These are phyloP conservation scores for Phytophthora syringae DNA, from an alignment of 352 stramenopile species.

Conservation along the genomic window DNA sequence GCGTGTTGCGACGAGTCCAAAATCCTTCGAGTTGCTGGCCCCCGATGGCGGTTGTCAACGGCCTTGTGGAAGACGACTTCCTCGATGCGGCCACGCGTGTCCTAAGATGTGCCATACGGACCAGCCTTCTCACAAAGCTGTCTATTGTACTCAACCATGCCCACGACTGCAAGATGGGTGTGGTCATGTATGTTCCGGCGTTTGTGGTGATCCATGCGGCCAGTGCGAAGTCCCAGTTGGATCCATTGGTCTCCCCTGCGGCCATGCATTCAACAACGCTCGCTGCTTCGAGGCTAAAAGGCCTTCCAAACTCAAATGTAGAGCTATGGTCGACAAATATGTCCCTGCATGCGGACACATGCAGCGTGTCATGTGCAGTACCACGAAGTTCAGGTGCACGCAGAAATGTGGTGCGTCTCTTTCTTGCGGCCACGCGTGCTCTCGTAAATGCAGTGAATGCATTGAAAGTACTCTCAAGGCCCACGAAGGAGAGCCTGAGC, in stretches of 20 bases:
- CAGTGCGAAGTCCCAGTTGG: slow-evolving; percentile 51
- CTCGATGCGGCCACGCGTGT: slow-evolving; percentile 54
- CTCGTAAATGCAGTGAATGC: slow-evolving; percentile 41
- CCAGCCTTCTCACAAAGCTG: slow-evolving; percentile 46
- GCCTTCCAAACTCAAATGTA: slow-evolving; percentile 32
- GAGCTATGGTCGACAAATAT: slow-evolving; percentile 31
- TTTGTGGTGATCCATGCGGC: slow-evolving; percentile 69
- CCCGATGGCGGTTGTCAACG: slow-evolving; percentile 80
- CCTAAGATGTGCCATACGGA: slow-evolving; percentile 69
- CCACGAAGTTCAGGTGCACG: slow-evolving; percentile 28
- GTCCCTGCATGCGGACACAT: slow-evolving; percentile 43
- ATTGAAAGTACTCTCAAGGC: slow-evolving; percentile 40
- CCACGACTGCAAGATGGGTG: slow-evolving; percentile 47
- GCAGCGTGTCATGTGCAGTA: slow-evolving; percentile 32
- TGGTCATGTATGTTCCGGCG: slow-evolving; percentile 59
- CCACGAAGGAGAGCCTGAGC: slow-evolving; percentile 20
- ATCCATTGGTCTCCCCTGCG: slow-evolving; percentile 55
- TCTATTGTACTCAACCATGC: slow-evolving; percentile 68
- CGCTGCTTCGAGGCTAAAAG: slow-evolving; percentile 34
- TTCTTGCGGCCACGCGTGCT: slow-evolving; percentile 49
- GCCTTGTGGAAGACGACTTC: slow-evolving; percentile 58
- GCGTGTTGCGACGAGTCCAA: slow-evolving; percentile 18
- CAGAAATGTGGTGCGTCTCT: slow-evolving; percentile 26
- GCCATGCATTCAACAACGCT: slow-evolving; percentile 47
- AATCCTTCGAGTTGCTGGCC: slow-evolving; percentile 50